Evolutionary conservation across 805 yeast genomes (phyloP).

Genomic region (Hanseniaspora clermontiae): DNA sequence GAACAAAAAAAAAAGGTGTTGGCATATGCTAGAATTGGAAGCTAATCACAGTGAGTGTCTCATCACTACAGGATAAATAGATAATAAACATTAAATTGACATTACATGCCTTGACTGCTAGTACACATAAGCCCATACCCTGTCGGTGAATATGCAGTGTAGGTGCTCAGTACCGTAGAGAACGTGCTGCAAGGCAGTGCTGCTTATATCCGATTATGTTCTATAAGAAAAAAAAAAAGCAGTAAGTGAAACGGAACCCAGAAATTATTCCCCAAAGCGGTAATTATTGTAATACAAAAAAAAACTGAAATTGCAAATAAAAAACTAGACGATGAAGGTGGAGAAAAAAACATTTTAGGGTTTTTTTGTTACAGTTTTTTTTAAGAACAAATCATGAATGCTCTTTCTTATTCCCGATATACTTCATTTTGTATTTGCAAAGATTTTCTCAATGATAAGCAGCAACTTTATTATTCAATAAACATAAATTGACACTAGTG

Average conservation of each 20-base stretch:
- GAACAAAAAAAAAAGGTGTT: too few relatives aligned
- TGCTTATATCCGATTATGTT: background rate
- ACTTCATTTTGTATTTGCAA: background rate
- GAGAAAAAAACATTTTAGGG: background rate
- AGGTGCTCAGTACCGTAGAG: background rate
- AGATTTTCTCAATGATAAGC: background rate
- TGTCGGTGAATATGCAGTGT: too few relatives aligned
- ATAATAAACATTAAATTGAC: too few relatives aligned
- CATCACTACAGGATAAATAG: too few relatives aligned
- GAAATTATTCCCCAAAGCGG: background rate
- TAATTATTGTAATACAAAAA: background rate
- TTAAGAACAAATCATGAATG: background rate
- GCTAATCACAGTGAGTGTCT: too few relatives aligned
- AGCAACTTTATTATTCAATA: background rate
- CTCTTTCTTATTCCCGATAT: background rate
- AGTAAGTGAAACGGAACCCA: too few relatives aligned
- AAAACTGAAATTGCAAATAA: background rate
- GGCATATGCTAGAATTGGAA: too few relatives aligned
- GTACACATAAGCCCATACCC: too few relatives aligned
- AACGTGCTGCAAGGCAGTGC: background rate
- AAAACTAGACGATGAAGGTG: too few relatives aligned
- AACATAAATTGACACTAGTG: too few relatives aligned
- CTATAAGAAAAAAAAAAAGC: background rate
- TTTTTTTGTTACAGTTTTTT: slow-evolving; percentile 1
- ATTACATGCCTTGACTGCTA: too few relatives aligned